Evolutionary conservation across 768 basidiomycete genomes (phyloP).

Genomic region (Pleurotus tuoliensis): DNA sequence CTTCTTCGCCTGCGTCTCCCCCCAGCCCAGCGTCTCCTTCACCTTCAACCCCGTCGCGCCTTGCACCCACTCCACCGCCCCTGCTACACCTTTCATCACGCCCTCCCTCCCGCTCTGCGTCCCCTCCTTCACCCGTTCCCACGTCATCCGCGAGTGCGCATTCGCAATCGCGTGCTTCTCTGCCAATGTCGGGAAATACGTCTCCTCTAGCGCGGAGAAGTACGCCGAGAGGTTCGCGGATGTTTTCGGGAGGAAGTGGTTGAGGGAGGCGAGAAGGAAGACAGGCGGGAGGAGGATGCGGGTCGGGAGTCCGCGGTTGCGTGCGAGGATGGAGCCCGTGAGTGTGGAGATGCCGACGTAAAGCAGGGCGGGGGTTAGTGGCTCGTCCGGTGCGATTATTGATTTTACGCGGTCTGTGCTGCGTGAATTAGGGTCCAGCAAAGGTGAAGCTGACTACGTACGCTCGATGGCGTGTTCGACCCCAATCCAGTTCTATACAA

Average conservation of each 20-base stretch:
- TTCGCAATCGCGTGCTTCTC: constrained; percentile 63
- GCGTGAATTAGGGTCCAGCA: background rate
- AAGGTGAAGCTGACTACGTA: constrained; percentile 35
- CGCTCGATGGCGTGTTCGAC: constrained; percentile 84
- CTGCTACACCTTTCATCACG: constrained; percentile 40
- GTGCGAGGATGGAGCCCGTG: constrained; percentile 81
- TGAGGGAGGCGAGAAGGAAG: constrained; percentile 63
- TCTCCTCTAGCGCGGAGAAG: constrained; percentile 64
- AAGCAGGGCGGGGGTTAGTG: constrained; percentile 83
- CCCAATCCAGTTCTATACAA: constrained; percentile 79
- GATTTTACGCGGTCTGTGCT: constrained; percentile 73
- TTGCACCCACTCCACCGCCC: constrained; percentile 54
- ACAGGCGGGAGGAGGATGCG: constrained; percentile 75
- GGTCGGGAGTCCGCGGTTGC: constrained; percentile 66
- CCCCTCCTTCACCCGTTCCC: constrained; percentile 52
- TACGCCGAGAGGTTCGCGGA: constrained; percentile 65
- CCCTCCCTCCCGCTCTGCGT: constrained; percentile 42
- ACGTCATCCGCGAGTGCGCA: constrained; percentile 56
- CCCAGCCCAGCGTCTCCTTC: constrained; percentile 51
- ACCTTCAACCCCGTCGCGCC: constrained; percentile 72
- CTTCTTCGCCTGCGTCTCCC: constrained; percentile 19
- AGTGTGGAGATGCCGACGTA: constrained; percentile 89
- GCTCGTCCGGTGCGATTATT: constrained; percentile 75
- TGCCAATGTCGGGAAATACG: constrained; percentile 64
- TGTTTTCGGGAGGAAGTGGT: constrained; percentile 87